Evolutionary conservation across 2,329 filamentous ascomycete genomes (phyloP).

Genomic region (Penicillium sp.): DNA sequence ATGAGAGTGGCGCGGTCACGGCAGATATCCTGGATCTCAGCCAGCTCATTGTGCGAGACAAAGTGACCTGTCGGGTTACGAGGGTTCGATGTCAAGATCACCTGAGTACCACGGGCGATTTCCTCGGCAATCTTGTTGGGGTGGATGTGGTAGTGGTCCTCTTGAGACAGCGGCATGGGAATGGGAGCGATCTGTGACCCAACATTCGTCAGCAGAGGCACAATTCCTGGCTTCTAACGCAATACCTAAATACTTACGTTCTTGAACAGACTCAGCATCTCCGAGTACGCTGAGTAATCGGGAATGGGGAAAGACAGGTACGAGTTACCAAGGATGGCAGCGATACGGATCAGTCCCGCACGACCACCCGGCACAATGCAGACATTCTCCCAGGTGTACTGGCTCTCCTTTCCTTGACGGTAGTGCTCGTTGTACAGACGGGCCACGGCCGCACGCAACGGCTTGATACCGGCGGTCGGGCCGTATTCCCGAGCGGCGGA

Average conservation of each 20-base stretch:
- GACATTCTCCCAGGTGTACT: conserved; percentile 98
- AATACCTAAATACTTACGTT: conserved; percentile 52
- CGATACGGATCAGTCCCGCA: conserved; percentile 90
- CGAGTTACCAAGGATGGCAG: conserved; percentile 87
- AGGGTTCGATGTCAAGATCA: conserved; percentile 93
- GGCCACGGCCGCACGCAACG: conserved; percentile 83
- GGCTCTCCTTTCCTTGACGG: conserved; percentile 78
- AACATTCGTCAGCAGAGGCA: not conserved
- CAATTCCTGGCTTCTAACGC: not conserved
- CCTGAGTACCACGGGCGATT: conserved; percentile 79
- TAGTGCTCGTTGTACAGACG: conserved; percentile 92
- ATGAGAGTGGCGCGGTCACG: conserved; percentile 87
- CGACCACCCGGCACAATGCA: conserved; percentile 93
- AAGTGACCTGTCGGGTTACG: conserved; percentile 92
- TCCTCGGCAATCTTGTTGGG: conserved; percentile 91
- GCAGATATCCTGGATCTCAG: conserved; percentile 90
- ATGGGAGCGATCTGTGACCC: conserved; percentile 72
- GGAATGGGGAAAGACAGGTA: conserved; percentile 94
- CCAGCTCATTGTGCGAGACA: conserved; percentile 78
- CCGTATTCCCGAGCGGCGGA: conserved; percentile 84
- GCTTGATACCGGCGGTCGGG: conserved; percentile 91
- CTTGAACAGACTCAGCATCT: conserved; percentile 94
- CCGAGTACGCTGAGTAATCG: conserved; percentile 95
- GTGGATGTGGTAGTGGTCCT: conserved; percentile 90
- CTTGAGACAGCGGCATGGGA: conserved; percentile 78